Percentiles rank a stretch among this genome's conserved stretches.
Evolutionary conservation across 768 basidiomycete species (phyloP).

Genomic region (Termitomyces sp.): DNA sequence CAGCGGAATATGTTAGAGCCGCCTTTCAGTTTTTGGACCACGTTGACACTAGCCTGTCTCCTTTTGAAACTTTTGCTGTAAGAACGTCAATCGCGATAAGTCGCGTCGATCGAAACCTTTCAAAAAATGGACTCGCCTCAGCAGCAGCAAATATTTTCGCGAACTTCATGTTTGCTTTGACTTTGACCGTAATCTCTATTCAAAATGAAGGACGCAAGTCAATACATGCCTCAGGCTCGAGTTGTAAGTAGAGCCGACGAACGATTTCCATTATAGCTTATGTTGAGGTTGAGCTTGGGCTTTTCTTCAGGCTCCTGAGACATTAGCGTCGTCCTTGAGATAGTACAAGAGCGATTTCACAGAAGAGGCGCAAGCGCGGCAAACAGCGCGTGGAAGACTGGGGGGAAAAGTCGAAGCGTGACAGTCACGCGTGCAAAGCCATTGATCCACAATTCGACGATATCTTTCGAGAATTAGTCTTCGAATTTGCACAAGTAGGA

Average conservation of each 20-base stretch:
- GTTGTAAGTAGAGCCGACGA: background rate
- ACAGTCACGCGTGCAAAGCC: too few relatives aligned
- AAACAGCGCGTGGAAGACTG: conserved; percentile 1
- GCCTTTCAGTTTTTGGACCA: background rate
- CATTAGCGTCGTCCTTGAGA: conserved; percentile 21
- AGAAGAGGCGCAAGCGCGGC: conserved; percentile 1
- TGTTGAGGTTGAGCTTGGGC: conserved; percentile 62
- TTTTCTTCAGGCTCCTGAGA: conserved; percentile 56
- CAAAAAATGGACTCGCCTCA: conserved; percentile 39
- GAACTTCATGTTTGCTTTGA: conserved; percentile 59
- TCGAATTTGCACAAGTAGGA: too few relatives aligned
- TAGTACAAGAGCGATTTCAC: background rate
- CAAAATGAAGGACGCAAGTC: background rate
- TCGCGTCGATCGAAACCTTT: background rate
- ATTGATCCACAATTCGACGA: too few relatives aligned
- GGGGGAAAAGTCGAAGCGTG: conserved; percentile 4
- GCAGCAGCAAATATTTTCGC: conserved; percentile 63
- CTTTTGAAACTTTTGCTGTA: conserved; percentile 55
- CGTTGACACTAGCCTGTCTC: conserved; percentile 35
- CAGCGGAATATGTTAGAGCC: background rate
- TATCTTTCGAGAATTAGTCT: too few relatives aligned
- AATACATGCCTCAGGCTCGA: background rate
- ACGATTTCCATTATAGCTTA: conserved; percentile 55
- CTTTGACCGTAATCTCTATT: conserved; percentile 62
- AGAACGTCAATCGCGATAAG: background rate